phyloP scores from a whole-genome alignment of 441 rosid genomes.

The Syzygium malaccense region DNA sequence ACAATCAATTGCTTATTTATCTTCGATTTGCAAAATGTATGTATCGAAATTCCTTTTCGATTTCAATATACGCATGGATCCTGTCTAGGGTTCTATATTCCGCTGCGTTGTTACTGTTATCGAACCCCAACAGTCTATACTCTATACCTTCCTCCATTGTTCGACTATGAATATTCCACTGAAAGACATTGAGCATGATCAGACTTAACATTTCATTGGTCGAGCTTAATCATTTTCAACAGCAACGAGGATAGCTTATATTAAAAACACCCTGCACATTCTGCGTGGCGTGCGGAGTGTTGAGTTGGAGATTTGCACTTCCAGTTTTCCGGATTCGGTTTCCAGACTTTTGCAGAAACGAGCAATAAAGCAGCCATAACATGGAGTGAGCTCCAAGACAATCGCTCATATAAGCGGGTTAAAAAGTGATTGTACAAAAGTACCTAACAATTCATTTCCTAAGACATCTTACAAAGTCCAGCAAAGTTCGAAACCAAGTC shows the following conservation, averaged over 20 bases:
- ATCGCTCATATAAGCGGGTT: background rate
- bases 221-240: background rate
- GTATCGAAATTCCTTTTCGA: no score
- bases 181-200: background rate
- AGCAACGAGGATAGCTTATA: background rate
- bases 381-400: background rate
- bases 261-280: background rate
- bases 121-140: no score
- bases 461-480: background rate
- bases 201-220: background rate
- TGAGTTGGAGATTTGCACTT: background rate
- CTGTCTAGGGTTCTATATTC: no score
- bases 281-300: background rate
- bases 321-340: background rate
- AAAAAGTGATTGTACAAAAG: background rate
- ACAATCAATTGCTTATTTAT: no score
- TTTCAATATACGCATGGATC: no score
- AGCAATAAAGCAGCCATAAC: background rate
- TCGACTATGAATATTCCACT: background rate
- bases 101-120: no score
- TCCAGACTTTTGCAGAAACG: background rate
- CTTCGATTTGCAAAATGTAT: no score
- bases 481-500: background rate
- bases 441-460: background rate
- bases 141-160: background rate